Percentiles rank a stretch among this genome's conserved stretches.
Conservation (phyloP, 2,329 filamentous ascomycete genomes). For the Ceratocystis smalleyi region DNA sequence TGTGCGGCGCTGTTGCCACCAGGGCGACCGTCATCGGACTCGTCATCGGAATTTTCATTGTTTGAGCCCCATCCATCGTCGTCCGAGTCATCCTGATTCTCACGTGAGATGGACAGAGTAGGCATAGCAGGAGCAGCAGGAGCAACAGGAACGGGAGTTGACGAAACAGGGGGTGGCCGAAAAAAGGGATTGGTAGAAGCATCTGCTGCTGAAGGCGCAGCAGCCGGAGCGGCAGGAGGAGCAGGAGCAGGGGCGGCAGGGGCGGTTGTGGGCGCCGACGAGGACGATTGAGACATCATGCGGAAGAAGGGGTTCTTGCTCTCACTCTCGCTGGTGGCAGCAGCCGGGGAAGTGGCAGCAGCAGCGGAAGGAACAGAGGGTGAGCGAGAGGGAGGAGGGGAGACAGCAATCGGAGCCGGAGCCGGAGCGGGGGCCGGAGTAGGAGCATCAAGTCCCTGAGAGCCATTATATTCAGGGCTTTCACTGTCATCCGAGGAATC, state of each 20-base stretch:
- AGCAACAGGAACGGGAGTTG: constrained; percentile 26
- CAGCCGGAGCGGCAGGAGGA: constrained; percentile 26
- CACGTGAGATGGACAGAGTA: constrained; percentile 34
- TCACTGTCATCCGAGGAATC: constrained; percentile 70
- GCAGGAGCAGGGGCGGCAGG: constrained; percentile 21
- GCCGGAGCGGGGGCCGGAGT: constrained; percentile 29
- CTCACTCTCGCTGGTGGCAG: constrained; percentile 47
- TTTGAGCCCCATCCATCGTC: constrained; percentile 72
- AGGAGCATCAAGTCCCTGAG: constrained; percentile 36
- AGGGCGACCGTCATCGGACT: constrained; percentile 62
- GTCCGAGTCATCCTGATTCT: constrained; percentile 51
- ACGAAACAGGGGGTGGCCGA: constrained; percentile 18
- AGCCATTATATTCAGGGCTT: constrained; percentile 52
- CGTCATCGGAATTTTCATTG: constrained; percentile 46
- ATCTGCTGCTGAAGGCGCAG: constrained; percentile 41
- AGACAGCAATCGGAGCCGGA: constrained; percentile 32
- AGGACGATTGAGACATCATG: constrained; percentile 57
- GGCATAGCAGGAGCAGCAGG: constrained; percentile 34
- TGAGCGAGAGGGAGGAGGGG: constrained; percentile 31
- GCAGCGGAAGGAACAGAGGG: constrained; percentile 35
- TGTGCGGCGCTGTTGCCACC: constrained; percentile 77
- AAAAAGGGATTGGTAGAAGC: constrained; percentile 94
- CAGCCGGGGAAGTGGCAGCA: constrained; percentile 31
- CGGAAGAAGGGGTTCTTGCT: constrained; percentile 93
- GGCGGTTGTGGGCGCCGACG: constrained; percentile 23